phyloP scores from a whole-genome alignment of 805 yeast genomes.

The Starmerella sp. region DNA sequence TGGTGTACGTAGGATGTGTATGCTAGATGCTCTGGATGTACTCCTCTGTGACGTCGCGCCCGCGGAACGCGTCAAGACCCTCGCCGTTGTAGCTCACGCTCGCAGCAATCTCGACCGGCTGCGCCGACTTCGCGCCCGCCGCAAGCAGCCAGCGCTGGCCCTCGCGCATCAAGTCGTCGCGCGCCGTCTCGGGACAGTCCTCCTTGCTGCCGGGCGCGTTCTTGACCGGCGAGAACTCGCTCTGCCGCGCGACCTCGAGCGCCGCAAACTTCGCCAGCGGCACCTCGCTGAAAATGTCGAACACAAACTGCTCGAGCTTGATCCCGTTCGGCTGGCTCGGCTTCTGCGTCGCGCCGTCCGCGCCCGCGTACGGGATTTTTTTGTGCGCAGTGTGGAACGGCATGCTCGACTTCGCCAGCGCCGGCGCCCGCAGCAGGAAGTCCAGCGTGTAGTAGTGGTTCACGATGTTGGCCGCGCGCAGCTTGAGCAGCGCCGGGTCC shows the following conservation, averaged over 20 bases:
- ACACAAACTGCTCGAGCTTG: conserved; percentile 91
- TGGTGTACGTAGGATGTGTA: no score
- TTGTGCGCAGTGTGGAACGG: conserved; percentile 95
- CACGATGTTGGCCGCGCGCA: conserved; percentile 94
- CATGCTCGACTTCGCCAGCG: conserved; percentile 43
- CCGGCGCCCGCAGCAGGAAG: conserved; percentile 49
- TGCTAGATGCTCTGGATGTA: conserved; percentile 4
- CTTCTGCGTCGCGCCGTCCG: conserved; percentile 38
- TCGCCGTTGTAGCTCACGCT: conserved; percentile 65
- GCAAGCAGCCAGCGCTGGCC: conserved; percentile 62
- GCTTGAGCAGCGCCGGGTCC: conserved; percentile 44
- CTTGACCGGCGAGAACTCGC: conserved; percentile 89
- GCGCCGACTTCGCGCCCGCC: conserved; percentile 52
- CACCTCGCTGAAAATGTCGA: conserved; percentile 84
- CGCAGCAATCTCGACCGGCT: conserved; percentile 65
- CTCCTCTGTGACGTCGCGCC: conserved; percentile 26
- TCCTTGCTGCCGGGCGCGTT: conserved; percentile 73
- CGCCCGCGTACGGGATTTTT: conserved; percentile 59
- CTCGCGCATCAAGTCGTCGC: conserved; percentile 49
- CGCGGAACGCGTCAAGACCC: conserved; percentile 47
- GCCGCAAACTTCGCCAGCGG: conserved; percentile 68
- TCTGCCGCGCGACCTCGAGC: conserved; percentile 73
- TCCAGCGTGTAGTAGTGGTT: conserved; percentile 87
- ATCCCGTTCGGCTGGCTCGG: conserved; percentile 83
- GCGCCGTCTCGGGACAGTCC: conserved; percentile 80